Evolutionary conservation across 805 yeast species (phyloP).

Genomic region (Teunomyces atbi): DNA sequence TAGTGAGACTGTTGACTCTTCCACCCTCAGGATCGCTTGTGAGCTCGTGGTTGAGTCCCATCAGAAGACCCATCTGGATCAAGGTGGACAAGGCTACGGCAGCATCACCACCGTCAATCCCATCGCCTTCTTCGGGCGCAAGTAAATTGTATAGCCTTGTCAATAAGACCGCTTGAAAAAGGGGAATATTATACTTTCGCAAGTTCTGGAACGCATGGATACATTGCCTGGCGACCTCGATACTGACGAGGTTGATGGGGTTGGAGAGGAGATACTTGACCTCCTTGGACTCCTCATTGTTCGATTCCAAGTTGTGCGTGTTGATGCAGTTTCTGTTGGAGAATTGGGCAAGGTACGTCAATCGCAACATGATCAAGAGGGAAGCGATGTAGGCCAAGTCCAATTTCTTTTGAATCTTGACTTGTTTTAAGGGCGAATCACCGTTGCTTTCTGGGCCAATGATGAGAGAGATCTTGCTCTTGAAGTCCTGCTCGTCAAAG

Average conservation of each 20-base stretch:
- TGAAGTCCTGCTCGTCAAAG: conserved; percentile 56
- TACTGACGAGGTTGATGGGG: conserved; percentile 20
- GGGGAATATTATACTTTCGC: conserved; percentile 8
- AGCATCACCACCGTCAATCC: conserved; percentile 13
- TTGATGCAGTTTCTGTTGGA: conserved; percentile 30
- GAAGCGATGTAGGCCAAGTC: conserved; percentile 35
- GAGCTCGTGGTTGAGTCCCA: conserved; percentile 24
- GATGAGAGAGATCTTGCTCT: conserved; percentile 40
- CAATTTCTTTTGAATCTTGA: conserved; percentile 28
- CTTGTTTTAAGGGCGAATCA: conserved; percentile 18
- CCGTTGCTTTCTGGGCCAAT: conserved; percentile 36
- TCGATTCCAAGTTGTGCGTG: conserved; percentile 22
- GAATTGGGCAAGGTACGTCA: conserved; percentile 34
- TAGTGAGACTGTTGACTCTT: conserved; percentile 45
- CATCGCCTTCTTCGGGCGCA: conserved; percentile 15
- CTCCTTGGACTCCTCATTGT: conserved; percentile 13
- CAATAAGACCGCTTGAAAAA: conserved; percentile 12
- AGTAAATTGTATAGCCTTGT: conserved; percentile 9
- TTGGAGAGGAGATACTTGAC: conserved; percentile 16
- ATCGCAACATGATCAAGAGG: conserved; percentile 30
- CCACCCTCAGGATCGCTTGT: conserved; percentile 30
- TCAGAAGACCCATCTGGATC: conserved; percentile 18
- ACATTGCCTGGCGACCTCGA: conserved; percentile 21
- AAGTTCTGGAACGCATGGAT: conserved; percentile 17
- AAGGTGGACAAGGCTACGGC: conserved; percentile 11